Evolutionary conservation across 1,284 basidiomycete genomes (phyloP), one percentile per base, ranked within the genome.

Genomic region (Inonotus obliquus): DNA sequence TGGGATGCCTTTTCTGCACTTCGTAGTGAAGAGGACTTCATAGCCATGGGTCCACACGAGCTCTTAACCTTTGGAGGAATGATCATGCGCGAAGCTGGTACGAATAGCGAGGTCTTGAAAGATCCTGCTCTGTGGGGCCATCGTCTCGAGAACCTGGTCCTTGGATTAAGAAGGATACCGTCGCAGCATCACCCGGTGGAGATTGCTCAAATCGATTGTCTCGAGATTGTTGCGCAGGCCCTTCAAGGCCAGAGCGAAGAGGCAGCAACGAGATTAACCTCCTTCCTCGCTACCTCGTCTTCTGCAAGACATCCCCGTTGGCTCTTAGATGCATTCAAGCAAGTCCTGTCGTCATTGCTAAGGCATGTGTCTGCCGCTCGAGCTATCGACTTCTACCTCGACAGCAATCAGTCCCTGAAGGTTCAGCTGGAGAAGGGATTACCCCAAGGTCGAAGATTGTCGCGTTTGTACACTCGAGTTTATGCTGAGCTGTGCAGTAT

Each of bases 311-410:
- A 48, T 23, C 25, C 35, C 21, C 47, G 21, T 10, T 53, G 58
- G 58, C 13, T 59, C 14, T n/a, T 59, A 23, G 21, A 54, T 23
- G 41, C 57, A 19, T 62, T 39, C 51, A 54, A 21, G 25, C 56
- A 58, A 32, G 27, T 44, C 9, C 29, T 62, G 17, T 29, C 44
- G 13, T 62, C 49, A 27, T 27, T 59, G 9, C 38, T 58, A 32
- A 48, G 61, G 7, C 48, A 57, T 19, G 21, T 17, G 19, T 58
- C 55, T 10, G 56, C 51, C 21, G 32, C 56, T 19, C 49, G 19
- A 44, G 56, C 61, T 19, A 38, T 62, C 38, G 51, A 58, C 9
- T 62, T 59, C 58, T 59, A 51, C 29, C 21, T 62, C 27, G 55
- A 52, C 32, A 52, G 57, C 17, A 13, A 45, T 9, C 9, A 45